Evolutionary conservation across 306 rosid species (phyloP), one percentile per base, ranked within the genome.

Genomic region (Prosopis cineraria): DNA sequence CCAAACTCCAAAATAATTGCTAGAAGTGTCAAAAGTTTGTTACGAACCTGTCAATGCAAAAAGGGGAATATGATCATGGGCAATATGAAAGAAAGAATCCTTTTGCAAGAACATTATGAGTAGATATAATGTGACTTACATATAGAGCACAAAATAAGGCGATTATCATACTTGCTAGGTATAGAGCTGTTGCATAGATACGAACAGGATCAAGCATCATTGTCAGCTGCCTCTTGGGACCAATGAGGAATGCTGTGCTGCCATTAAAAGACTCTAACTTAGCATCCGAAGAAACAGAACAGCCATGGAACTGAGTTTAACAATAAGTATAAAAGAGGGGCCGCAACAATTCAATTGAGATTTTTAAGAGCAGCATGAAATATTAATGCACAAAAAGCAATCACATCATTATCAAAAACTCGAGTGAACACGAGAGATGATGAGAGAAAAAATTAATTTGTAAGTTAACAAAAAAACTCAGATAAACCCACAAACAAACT

Each of bases 131-230:
- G 40, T 47, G 78, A 90, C 96, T 88, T 89, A 94, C 98, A 79
- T 90, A 94, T 73, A 94, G 93, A 52, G 98, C 95, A 84, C 87
- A 90, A 82, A 92, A 88, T 81, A 94, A 82, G 58, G 97, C 92
- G 0, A 92, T 84, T 70, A 94, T 82, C 77, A 94, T 92, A 81
- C 95, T 94, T 48, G 96, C 97, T 55, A 94, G 85, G 87, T 78
- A 94, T 85, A 90, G 73, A 56, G 97, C 97, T 1, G 98, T 89
- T 43, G 98, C 98, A 79, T 92, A 94, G 74, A 94, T 94, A 25
- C 98, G 98, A 82, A 83, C 97, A 76, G 97, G 97, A 73, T 94
- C 98, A 68, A 94, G 97, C 98, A 94, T 94, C 98, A 94, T 92
- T 25, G 97, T 81, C 76, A 92, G 70, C 82, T 94, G 98, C 76